phyloP scores from a whole-genome alignment of 768 basidiomycete genomes.

The Hortiboletus campestris region DNA sequence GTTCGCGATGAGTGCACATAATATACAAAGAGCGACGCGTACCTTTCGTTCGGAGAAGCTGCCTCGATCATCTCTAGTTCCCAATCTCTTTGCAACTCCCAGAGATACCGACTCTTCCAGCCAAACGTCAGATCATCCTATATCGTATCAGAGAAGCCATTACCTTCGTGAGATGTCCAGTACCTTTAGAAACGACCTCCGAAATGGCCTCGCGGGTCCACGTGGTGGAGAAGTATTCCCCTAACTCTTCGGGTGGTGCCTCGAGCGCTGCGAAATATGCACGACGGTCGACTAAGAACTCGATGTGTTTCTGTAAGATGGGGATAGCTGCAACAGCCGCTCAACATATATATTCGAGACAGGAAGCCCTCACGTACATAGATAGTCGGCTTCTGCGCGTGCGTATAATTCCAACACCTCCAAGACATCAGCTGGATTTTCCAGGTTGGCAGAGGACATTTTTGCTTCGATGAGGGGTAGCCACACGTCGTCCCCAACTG shows the following conservation, averaged over 20 bases:
- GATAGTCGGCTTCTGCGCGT: constrained; percentile 71
- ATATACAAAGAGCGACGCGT: not conserved
- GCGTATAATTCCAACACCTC: constrained; percentile 61
- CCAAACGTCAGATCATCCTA: constrained; percentile 13
- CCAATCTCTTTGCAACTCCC: constrained; percentile 75
- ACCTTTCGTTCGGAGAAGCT: constrained; percentile 48
- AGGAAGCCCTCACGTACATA: constrained; percentile 56
- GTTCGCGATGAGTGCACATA: not conserved
- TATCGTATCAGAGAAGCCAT: constrained; percentile 9
- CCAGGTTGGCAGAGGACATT: constrained; percentile 45
- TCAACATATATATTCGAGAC: constrained; percentile 15
- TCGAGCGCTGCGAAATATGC: constrained; percentile 37
- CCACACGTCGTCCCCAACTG: constrained; percentile 73
- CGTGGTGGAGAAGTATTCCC: constrained; percentile 55
- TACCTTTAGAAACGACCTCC: constrained; percentile 54
- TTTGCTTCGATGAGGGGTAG: constrained; percentile 62
- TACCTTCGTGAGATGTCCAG: constrained; percentile 65
- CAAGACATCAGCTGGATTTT: constrained; percentile 49
- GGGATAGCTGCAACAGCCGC: constrained; percentile 60
- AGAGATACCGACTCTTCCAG: constrained; percentile 64
- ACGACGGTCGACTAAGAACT: constrained; percentile 50
- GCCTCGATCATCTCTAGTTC: constrained; percentile 61
- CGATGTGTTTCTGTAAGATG: constrained; percentile 64
- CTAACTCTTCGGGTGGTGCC: constrained; percentile 47
- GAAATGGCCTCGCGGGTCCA: constrained; percentile 61